Evolutionary conservation across 2,329 filamentous ascomycete genomes (phyloP), one percentile per base, ranked within the genome.

Genomic region (Mollisia scopiformis): DNA sequence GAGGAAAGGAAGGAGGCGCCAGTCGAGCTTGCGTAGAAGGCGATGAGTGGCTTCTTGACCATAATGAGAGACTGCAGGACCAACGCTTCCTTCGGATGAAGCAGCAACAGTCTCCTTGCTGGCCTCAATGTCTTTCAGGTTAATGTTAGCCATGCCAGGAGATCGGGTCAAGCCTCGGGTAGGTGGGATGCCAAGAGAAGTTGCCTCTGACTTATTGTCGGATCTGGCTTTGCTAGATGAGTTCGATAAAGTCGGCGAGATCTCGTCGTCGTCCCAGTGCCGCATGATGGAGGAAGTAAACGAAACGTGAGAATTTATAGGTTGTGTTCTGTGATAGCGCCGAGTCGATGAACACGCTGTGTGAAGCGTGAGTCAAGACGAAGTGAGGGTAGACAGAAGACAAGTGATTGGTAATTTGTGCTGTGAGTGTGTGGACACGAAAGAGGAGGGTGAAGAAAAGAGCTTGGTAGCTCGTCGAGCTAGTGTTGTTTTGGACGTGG

Each of bases 1-100:
- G 83, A 67, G 81, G 75, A 37, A 87, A 35, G 69, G 71, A 68
- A 70, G 65, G 5, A 72, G 35, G 35, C 65, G 67, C 7, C 65
- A 30, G 52, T 73, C 70, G 21, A 72, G 50, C 54, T 72, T 73
- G 13, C 64, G 61, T 3, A 72, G 37, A 25, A 72, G 63, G 16
- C 59, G 66, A 41, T 67, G 68, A 0, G 58, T 68, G 3, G 62
- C 61, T n/a, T 56, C 56, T 10, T 59, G 43, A 37, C 65, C 65
- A 46, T 68, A 70, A 6, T 49, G 31, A 11, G n/a, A 30, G 31
- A n/a, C 6, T 14, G 21, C 14, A 19, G 30, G 16, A n/a, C 6
- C n/a, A 14, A 41, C 21, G 43, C 39, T 63, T 61, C 41, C 55
- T 43, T 58, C 37, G 3, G 43, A 27, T 10, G 49, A 51, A 2